Evolutionary conservation across 129 eudicot species (phyloP).

Genomic region (Flaveria robusta): DNA sequence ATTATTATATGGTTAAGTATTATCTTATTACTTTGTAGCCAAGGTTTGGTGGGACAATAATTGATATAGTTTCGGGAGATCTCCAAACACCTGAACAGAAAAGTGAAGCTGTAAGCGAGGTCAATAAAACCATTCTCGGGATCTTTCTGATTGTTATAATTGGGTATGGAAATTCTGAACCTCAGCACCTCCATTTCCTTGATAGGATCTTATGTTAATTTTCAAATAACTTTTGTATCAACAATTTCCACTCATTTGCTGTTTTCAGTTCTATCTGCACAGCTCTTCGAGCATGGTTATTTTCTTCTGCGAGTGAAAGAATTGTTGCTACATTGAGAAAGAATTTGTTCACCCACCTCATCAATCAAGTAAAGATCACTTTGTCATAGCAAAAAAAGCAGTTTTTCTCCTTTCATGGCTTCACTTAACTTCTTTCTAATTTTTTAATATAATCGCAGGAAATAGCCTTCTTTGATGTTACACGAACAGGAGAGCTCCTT

Average conservation of each 20-base stretch:
- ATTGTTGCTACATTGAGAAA: conserved; percentile 84
- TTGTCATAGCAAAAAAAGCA: neutral
- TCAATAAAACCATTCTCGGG: conserved; percentile 64
- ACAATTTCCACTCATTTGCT: conserved; percentile 18
- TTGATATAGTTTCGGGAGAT: conserved; percentile 83
- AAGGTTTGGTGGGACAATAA: conserved; percentile 82
- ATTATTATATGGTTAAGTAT: conserved; percentile 10
- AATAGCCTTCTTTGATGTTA: conserved; percentile 80
- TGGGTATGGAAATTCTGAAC: conserved; percentile 54
- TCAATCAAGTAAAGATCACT: conserved; percentile 58
- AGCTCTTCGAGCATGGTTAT: conserved; percentile 83
- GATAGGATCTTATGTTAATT: neutral
- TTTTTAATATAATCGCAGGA: conserved; percentile 39
- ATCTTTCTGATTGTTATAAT: conserved; percentile 64
- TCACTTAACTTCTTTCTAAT: neutral
- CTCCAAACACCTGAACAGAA: conserved; percentile 68
- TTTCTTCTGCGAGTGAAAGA: conserved; percentile 89
- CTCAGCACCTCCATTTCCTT: conserved; percentile 2
- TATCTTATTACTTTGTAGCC: conserved; percentile 51
- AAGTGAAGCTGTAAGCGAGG: conserved; percentile 56
- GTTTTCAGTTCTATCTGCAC: conserved; percentile 70
- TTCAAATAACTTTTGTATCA: neutral
- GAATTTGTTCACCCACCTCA: conserved; percentile 67
- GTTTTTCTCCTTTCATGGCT: conserved; percentile 1
- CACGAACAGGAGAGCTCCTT: conserved; percentile 71